Evolutionary conservation across 1,139 yeast genomes (phyloP), one percentile per base, ranked within the genome.

Genomic region (Komagataea norvegica): DNA sequence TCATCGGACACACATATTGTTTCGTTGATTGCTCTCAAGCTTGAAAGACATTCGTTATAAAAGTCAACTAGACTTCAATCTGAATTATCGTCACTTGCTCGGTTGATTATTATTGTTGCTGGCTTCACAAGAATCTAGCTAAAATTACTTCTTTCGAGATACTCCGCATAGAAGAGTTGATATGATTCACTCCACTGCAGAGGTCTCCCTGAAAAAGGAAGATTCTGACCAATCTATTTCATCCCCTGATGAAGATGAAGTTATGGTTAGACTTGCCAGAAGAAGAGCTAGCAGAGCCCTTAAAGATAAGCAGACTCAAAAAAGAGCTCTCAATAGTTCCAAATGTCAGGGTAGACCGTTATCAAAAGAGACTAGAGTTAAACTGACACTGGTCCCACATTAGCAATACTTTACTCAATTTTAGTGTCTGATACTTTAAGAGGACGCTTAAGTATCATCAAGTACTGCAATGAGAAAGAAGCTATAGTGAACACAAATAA

Each of bases 291-390:
- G 37, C 24, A 43, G 38, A 22, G 41, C 41, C 6, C n/a, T 9
- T 8, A 48, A 44, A 24, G 52, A 47, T 20, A 46, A 38, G 22
- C 40, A 38, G 5, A 29, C 31, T 8, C 37, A 33, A 3, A 44
- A 45, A 16, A 47, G 41, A 28, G 6, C 20, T 5, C 24, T 40
- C 1, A 31, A 36, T 3, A 8, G 29, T 5, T 31, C 62, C 32
- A 70, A 70, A 45, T 61, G 70, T 20, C 78, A 73, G 45, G 67
- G 74, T 5, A 68, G 74, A 42, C 74, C 77, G 6, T 56, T 74
- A 21, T 75, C 74, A 35, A 76, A 78, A 1, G 76, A 74, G 13
- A 64, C 77, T 10, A 62, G 69, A 44, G 68, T 74, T 8, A 64
- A 74, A 37, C 54, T 74, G 16, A 66, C 78, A 0, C 46, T 69